A percentile compares a stretch with the other conserved stretches of the same genome.
These are phyloP conservation scores for Stentor coeruleus DNA, from an alignment of 73 alveolate species.

Conservation along the genomic window DNA sequence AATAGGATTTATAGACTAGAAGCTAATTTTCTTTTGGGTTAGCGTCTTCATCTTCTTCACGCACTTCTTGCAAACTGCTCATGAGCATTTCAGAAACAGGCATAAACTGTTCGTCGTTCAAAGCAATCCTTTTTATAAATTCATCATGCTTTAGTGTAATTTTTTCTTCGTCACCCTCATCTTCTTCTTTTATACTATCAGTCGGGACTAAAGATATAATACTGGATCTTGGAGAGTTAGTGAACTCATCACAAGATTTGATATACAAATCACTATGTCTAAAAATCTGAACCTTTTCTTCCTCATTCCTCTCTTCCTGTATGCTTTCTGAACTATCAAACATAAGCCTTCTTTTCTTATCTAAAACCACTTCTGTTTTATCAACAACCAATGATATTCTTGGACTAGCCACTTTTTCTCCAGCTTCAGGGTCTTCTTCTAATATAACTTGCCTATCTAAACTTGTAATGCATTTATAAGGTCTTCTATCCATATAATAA, in stretches of 20 bases:
- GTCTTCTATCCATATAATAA: neutral
- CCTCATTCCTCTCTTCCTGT: constrained; percentile 3
- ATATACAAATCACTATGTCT: neutral
- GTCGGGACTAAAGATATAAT: neutral
- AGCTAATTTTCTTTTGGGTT: neutral
- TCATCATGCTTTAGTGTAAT: constrained; percentile 13
- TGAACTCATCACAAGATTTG: neutral
- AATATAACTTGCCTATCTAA: neutral
- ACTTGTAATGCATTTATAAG: neutral
- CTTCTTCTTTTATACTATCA: neutral
- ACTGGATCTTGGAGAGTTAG: constrained; percentile 11
- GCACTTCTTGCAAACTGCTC: constrained; percentile 24
- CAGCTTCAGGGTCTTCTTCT: constrained; percentile 11
- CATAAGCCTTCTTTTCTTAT: neutral
- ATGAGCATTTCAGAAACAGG: neutral
- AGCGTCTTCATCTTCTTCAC: constrained; percentile 12
- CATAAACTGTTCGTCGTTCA: neutral
- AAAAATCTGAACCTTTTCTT: neutral
- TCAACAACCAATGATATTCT: constrained; percentile 11
- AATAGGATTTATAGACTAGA: too few species aligned
- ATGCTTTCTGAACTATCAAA: neutral
- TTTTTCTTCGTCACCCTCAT: constrained; percentile 8
- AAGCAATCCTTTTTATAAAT: neutral
- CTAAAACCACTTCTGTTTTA: neutral
- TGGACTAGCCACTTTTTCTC: neutral